Conservation (phyloP, 129 eudicot species). For the Tagetes patula region DNA sequence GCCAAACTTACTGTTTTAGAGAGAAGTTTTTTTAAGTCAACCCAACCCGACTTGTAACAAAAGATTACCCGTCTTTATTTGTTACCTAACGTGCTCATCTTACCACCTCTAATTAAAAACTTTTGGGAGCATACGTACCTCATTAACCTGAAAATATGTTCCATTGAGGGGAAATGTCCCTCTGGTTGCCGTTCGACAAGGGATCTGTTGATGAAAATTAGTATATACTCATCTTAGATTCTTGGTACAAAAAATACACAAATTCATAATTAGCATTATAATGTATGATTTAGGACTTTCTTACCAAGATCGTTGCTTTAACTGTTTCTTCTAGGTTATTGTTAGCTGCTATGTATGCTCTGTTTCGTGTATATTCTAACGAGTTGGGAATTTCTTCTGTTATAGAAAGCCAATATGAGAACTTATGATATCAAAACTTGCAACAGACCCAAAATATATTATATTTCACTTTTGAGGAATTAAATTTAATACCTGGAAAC, state of each 20-base stretch:
- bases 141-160: constrained; percentile 77
- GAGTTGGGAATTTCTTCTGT: constrained; percentile 32
- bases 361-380: constrained; percentile 21
- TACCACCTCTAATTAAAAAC: background rate
- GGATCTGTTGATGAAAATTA: constrained; percentile 42
- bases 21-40: background rate
- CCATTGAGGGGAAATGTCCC: constrained; percentile 74
- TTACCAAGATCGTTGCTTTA: constrained; percentile 73
- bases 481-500: constrained; percentile 45
- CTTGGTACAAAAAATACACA: background rate
- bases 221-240: background rate
- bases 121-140: constrained; percentile 43
- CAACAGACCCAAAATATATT: constrained; percentile 9
- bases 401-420: constrained; percentile 10
- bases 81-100: background rate
- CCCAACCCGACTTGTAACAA: background rate
- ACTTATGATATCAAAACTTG: background rate
- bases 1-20: background rate
- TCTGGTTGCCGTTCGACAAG: constrained; percentile 55
- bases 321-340: constrained; percentile 34
- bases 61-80: background rate
- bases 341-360: constrained; percentile 14
- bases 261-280: background rate
- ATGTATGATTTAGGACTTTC: constrained; percentile 7
- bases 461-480: constrained; percentile 1